These are phyloP conservation scores for Penicillium diatomitis DNA, from an alignment of 495 filamentous ascomycete species.

Conservation along the genomic window DNA sequence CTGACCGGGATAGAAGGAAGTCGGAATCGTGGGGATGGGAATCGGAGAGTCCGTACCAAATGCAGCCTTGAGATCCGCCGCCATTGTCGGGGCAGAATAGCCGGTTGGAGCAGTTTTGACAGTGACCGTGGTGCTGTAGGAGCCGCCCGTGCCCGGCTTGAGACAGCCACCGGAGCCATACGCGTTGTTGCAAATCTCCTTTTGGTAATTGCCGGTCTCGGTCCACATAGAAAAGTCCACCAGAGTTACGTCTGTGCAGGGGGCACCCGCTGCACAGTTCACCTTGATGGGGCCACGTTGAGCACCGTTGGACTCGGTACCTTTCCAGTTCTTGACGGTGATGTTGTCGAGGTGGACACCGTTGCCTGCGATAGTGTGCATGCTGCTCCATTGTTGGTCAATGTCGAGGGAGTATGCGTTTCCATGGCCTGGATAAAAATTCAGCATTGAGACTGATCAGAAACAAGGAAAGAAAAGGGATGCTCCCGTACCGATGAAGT, in stretches of 20 bases:
- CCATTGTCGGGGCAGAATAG: conserved; percentile 43
- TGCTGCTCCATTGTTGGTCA: conserved; percentile 45
- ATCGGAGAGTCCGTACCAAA: conserved; percentile 39
- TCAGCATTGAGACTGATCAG: conserved; percentile 10
- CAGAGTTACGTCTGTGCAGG: conserved; percentile 45
- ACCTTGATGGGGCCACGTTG: conserved; percentile 42
- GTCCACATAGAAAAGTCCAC: conserved; percentile 54
- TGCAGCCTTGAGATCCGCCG: conserved; percentile 30
- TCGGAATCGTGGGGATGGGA: conserved; percentile 47
- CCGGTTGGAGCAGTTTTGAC: conserved; percentile 31
- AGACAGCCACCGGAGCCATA: conserved; percentile 44
- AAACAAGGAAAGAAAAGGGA: neutral
- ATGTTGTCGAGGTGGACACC: conserved; percentile 45
- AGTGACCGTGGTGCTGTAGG: conserved; percentile 27
- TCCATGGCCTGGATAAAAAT: conserved; percentile 26
- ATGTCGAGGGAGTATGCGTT: conserved; percentile 47
- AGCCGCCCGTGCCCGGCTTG: conserved; percentile 13
- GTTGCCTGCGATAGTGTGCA: conserved; percentile 24
- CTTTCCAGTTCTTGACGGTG: conserved; percentile 49
- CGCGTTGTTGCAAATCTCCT: conserved; percentile 40
- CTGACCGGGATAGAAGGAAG: conserved; percentile 44
- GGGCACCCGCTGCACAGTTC: conserved; percentile 35
- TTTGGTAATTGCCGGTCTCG: conserved; percentile 34
- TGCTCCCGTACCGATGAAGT: conserved; percentile 41
- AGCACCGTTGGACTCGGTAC: conserved; percentile 42